phyloP scores from a whole-genome alignment of 2,329 filamentous ascomycete species.

The Madurella fahalii region DNA sequence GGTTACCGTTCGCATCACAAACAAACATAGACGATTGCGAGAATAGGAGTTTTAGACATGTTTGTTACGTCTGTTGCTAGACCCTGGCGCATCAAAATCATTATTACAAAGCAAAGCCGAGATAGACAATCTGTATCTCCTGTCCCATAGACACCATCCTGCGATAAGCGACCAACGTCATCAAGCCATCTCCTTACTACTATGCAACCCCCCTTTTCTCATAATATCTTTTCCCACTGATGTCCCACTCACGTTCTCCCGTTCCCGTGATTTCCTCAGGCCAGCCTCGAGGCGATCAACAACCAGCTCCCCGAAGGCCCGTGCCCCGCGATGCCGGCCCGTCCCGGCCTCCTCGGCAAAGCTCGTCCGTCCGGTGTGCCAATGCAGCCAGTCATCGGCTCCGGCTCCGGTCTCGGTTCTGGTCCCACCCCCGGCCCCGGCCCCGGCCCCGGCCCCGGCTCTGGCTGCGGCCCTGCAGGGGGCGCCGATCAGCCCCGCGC shows the following conservation, averaged over 20 bases:
- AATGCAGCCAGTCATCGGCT: constrained; percentile 58
- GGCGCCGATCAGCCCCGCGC: constrained; percentile 53
- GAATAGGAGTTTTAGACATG: neutral
- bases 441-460: too few species aligned
- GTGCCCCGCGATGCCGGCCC: constrained; percentile 29
- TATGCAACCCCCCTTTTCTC: too few species aligned
- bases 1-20: neutral
- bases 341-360: constrained; percentile 51
- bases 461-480: too few species aligned
- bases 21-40: neutral
- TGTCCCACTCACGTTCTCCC: too few species aligned
- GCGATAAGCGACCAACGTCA: too few species aligned
- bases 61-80: neutral
- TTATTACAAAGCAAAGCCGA: too few species aligned
- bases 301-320: constrained; percentile 28
- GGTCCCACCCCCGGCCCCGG: too few species aligned
- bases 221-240: too few species aligned
- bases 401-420: constrained; percentile 43
- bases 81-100: too few species aligned
- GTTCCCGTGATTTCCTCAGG: neutral
- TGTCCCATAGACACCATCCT: too few species aligned
- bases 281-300: constrained; percentile 20
- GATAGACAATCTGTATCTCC: too few species aligned
- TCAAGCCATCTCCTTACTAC: too few species aligned
- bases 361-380: constrained; percentile 55